Base-by-base conservation (phyloP, 495 filamentous ascomycete genomes). In the Entonaema liquescens region DNA sequence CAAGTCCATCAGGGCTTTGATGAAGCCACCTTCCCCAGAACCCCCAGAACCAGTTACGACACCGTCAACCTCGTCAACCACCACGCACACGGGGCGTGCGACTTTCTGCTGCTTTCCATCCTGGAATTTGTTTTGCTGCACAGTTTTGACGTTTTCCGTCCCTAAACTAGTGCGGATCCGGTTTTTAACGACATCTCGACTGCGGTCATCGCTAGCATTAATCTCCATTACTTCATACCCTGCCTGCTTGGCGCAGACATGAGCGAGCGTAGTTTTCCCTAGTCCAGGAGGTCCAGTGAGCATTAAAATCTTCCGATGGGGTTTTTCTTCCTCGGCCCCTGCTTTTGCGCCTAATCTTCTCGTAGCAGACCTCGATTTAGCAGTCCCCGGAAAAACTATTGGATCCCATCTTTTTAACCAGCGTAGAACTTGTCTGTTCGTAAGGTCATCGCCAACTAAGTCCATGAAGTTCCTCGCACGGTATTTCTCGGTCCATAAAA, bases 41-140 rank as follows among this genome's bases (percentile, higher is more conserved):
- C 81, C 89, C 15, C 91, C 90, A 63, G 89, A 89, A 17, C 95
- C 93, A 36, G 88, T 84, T 40, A 94, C 92, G 4, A 95, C 95
- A 49, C 95, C 95, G 75, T 99, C 95, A 5, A 98, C 95, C 79
- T 99, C 95, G 74, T 99, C 95, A 0, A 99, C 92, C 9, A 99
- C 88, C 5, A 99, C 89, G 73, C 95, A 98, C 1, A 98, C 90
- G 11, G 95, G 95, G 62, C 89, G 91, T 12, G 90, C 93, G n/a
- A 90, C 85, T 71, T 91, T 92, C 54, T 88, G 86, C 5, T 89
- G 84, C 67, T 92, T 90, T 2, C 83, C 85, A 9, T 76, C 60
- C 53, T 80, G 73, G 8, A 83, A 83, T 36, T 88, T 88, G 67
- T 85, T 89, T 40, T 90, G 85, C 58, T 90, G 89, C 40, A 94